Base-by-base conservation (phyloP, 805 yeast species). In the Kodamaea hsintzibuensis region DNA sequence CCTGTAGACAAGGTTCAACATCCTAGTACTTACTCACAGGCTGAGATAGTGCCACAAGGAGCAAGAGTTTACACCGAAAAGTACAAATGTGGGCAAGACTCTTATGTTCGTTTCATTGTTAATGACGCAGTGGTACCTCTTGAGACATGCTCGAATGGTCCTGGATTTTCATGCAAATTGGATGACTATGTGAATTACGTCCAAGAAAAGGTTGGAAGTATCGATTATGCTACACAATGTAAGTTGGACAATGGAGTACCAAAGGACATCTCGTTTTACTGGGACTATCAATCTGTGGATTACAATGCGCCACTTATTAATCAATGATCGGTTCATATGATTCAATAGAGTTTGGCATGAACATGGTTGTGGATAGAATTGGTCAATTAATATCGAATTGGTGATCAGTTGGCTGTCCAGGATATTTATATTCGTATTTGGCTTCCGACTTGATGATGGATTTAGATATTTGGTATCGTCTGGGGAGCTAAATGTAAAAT, bases 241-340 rank as follows among this genome's bases (percentile, higher is more conserved):
- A 64, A 63, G 55, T 60, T 54, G 37, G 49, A 37, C 10, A 54
- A 55, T 12, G 53, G 57, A 19, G 62, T 49, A 2, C 74, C 49
- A 13, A 25, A 17, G 37, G 51, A 51, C 18, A 40, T 76, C 40
- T 64, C 76, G 1, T 76, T 76, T 61, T 75, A 70, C 63, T 77
- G 81, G 81, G 78, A 76, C 59, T 77, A 64, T 57, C 52, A 57
- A 37, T 50, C 61, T n/a, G 53, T 53, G 27, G 58, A 60, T 53
- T 66, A 66, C 61, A 57, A 65, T 40, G 68, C 70, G 18, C 59
- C 63, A 22, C 49, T 56, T 17, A 57, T 63, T 35, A 52, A 65
- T n/a, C 62, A 65, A 53, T 65, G 64, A 51, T 61, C 65, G 64
- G 9, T 13, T 40, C 14, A n/a, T 6, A 40, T n/a, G n/a, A n/a